Evolutionary conservation across 2,329 filamentous ascomycete species (phyloP), one percentile per base, ranked within the genome.

Genomic region (Pyrenophora teres): DNA sequence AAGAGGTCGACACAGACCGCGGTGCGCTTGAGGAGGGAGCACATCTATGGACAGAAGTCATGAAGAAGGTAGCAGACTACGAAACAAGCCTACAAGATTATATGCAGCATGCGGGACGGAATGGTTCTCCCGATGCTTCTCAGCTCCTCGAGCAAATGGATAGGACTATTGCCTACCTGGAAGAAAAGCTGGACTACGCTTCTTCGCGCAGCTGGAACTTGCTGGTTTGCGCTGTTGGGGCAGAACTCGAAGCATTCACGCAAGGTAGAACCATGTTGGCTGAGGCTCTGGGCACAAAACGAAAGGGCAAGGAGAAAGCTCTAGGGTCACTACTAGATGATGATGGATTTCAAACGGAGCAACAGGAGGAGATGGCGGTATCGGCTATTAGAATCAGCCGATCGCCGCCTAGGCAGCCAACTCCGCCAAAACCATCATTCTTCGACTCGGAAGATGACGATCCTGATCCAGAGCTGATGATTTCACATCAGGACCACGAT

Each of bases 221-320:
- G 13, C 77, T 93, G 15, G 85, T 92, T 4, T 89, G 84, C 44
- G 88, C 88, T 9, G 85, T 93, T 30, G 87, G 88, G 0, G 89
- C 89, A 0, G 89, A 90, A 68, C 67, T 89, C 1, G 85, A 87
- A 52, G 86, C 87, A 2, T 86, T 89, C 54, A 76, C 75, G 27
- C 82, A 87, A 62, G 86, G 85, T 1, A 80, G 81, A 59, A 71
- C 77, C 3, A 77, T 90, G 36, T 73, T 90, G n/a, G 67, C 76
- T 33, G 67, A 72, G 9, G 68, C 73, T 9, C 60, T 78, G 8
- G 68, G 69, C 4, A 32, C 60, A 30, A 62, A 54, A 40, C 53
- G 51, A 15, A 70, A 70, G 49, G 64, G 63, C 9, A 71, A 71
- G 40, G 64, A 61, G 31, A 70, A 67, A 38, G 60, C 56, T 27